phyloP scores from a whole-genome alignment of 768 basidiomycete genomes.

The Mrakia blollopis region DNA sequence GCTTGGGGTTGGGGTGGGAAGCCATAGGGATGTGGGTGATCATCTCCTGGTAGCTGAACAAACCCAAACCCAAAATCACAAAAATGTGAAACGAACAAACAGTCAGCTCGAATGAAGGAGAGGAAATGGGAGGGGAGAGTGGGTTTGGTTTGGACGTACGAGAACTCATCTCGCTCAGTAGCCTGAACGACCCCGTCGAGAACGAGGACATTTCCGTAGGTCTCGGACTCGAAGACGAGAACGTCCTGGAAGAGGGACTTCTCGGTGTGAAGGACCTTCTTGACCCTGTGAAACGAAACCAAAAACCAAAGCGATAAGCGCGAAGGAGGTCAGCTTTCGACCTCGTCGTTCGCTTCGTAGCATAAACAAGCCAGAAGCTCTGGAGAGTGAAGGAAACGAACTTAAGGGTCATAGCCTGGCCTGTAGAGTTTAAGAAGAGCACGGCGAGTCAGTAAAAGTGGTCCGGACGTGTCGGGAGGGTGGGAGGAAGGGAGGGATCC shows the following conservation, averaged over 20 bases:
- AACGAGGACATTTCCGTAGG: conserved; percentile 93
- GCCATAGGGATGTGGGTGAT: conserved; percentile 95
- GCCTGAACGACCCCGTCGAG: conserved; percentile 94
- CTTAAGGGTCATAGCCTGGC: conserved; percentile 93
- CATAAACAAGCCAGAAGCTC: background rate
- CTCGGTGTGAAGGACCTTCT: conserved; percentile 89
- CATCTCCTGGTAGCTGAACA: conserved; percentile 90
- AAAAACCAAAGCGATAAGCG: background rate
- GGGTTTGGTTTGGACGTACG: conserved; percentile 54
- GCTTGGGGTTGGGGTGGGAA: conserved; percentile 91
- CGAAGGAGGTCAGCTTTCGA: conserved; percentile 7
- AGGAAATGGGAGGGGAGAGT: background rate
- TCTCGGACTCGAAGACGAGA: conserved; percentile 91
- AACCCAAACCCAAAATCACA: too few species aligned
- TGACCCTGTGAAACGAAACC: conserved; percentile 52
- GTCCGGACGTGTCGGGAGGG: conserved; percentile 2
- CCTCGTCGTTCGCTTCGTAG: conserved; percentile 9
- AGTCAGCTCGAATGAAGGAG: background rate
- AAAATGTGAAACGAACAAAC: background rate
- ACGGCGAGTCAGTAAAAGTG: background rate
- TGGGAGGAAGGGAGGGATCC: background rate
- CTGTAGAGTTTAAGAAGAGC: conserved; percentile 42
- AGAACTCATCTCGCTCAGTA: conserved; percentile 98
- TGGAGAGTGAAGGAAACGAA: conserved; percentile 31
- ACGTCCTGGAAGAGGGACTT: conserved; percentile 93